These are phyloP conservation scores for Blastosporella zonata DNA, from an alignment of 1,284 basidiomycete species.

Conservation along the genomic window DNA sequence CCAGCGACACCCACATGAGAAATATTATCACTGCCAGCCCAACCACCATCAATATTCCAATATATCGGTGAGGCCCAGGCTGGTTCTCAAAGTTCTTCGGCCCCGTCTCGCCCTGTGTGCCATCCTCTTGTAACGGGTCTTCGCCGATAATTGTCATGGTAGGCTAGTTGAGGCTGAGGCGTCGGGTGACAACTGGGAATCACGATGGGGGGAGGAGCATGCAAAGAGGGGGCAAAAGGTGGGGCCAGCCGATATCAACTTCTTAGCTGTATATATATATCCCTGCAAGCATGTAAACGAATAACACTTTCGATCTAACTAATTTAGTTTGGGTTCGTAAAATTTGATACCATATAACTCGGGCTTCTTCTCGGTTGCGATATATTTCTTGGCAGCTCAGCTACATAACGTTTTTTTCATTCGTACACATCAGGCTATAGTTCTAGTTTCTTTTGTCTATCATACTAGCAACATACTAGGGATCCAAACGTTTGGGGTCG, in stretches of 20 bases:
- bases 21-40: constrained; percentile 29
- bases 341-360: constrained; percentile 17
- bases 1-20: constrained; percentile 29
- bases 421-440: too few species aligned
- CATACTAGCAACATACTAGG: constrained; percentile 41
- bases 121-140: constrained; percentile 22
- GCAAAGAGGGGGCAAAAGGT: constrained; percentile 10
- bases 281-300: constrained; percentile 18
- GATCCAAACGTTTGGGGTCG: constrained; percentile 82
- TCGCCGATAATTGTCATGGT: constrained; percentile 23
- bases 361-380: constrained; percentile 24
- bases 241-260: constrained; percentile 2
- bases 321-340: constrained; percentile 19
- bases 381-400: constrained; percentile 11
- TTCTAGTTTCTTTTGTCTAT: constrained; percentile 20
- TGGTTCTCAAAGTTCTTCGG: constrained; percentile 22
- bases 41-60: constrained; percentile 40
- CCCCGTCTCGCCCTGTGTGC: constrained; percentile 16
- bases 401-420: constrained; percentile 9
- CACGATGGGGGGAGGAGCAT: not conserved
- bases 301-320: constrained; percentile 23
- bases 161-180: constrained; percentile 18
- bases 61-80: constrained; percentile 38
- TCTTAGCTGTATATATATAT: constrained; percentile 11
- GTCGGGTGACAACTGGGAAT: not conserved